A percentile compares a stretch with the other conserved stretches of the same genome.
phyloP scores from a whole-genome alignment of 805 yeast species.

The Metschnikowia kofuensis region DNA sequence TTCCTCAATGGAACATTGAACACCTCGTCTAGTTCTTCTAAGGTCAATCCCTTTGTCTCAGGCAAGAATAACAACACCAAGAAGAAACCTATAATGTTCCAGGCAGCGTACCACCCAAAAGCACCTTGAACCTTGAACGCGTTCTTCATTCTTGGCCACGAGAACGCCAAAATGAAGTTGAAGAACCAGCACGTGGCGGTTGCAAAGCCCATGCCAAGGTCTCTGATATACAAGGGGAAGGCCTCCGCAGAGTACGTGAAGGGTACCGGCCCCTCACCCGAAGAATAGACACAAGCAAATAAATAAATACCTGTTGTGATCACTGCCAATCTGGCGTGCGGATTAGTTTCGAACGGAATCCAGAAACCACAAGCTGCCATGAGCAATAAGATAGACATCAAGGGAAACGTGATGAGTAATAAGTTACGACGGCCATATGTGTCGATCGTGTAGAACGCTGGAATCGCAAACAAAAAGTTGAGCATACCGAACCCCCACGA shows the following conservation, averaged over 20 bases:
- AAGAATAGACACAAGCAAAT: slow-evolving; percentile 69
- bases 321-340: slow-evolving; percentile 59
- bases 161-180: slow-evolving; percentile 65
- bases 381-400: slow-evolving; percentile 56
- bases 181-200: slow-evolving; percentile 75
- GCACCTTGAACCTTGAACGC: slow-evolving; percentile 81
- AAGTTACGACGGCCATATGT: slow-evolving; percentile 68
- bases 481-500: slow-evolving; percentile 86
- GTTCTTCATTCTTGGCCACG: slow-evolving; percentile 71
- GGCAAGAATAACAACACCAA: slow-evolving; percentile 69
- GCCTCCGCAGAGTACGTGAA: slow-evolving; percentile 87
- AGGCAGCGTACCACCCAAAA: slow-evolving; percentile 83
- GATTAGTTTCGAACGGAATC: slow-evolving; percentile 45
- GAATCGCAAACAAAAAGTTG: slow-evolving; percentile 76
- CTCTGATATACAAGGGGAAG: slow-evolving; percentile 74
- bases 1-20: slow-evolving; percentile 56
- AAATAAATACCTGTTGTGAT: slow-evolving; percentile 73
- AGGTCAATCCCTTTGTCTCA: slow-evolving; percentile 67
- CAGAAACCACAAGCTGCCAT: slow-evolving; percentile 71
- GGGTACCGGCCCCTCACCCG: slow-evolving; percentile 89
- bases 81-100: slow-evolving; percentile 72
- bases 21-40: slow-evolving; percentile 75
- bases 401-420: slow-evolving; percentile 57
- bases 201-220: slow-evolving; percentile 76
- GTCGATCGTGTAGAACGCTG: slow-evolving; percentile 79